Evolutionary conservation across 208 protist genomes (phyloP).

Genomic region (Porcisia hertigi): DNA sequence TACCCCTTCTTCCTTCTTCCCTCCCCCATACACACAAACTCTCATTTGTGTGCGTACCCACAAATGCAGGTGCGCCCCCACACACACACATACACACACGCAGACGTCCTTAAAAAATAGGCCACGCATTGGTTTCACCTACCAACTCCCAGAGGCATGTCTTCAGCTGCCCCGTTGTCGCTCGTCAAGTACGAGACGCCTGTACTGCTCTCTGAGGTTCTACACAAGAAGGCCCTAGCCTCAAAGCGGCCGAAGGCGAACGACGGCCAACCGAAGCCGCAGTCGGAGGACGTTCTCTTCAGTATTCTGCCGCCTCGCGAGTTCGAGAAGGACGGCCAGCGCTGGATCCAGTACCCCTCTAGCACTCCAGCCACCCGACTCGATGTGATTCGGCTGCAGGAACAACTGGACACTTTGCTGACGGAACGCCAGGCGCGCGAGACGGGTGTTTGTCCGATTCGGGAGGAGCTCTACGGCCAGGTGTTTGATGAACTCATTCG

Average conservation of each 20-base stretch:
- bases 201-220: constrained; percentile 78
- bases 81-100: constrained; percentile 4
- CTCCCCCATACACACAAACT: not conserved
- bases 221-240: constrained; percentile 62
- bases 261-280: constrained; percentile 39
- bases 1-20: not conserved
- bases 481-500: constrained; percentile 98
- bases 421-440: constrained; percentile 96
- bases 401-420: constrained; percentile 94
- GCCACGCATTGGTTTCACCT: not conserved
- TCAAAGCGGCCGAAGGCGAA: constrained; percentile 33
- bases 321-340: constrained; percentile 83
- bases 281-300: constrained; percentile 91
- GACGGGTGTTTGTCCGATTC: constrained; percentile 97
- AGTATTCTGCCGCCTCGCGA: constrained; percentile 90
- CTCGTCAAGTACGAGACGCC: constrained; percentile 93
- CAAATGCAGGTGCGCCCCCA: not conserved
- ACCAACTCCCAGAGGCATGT: constrained; percentile 3
- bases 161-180: constrained; percentile 37
- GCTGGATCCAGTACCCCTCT: constrained; percentile 90
- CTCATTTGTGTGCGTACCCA: too few species aligned
- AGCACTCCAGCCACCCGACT: constrained; percentile 88
- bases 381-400: constrained; percentile 93
- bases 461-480: constrained; percentile 98
- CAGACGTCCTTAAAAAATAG: not conserved